These are phyloP conservation scores for Aureobasidium musti DNA, from an alignment of 2,329 filamentous ascomycete species.

Conservation along the genomic window DNA sequence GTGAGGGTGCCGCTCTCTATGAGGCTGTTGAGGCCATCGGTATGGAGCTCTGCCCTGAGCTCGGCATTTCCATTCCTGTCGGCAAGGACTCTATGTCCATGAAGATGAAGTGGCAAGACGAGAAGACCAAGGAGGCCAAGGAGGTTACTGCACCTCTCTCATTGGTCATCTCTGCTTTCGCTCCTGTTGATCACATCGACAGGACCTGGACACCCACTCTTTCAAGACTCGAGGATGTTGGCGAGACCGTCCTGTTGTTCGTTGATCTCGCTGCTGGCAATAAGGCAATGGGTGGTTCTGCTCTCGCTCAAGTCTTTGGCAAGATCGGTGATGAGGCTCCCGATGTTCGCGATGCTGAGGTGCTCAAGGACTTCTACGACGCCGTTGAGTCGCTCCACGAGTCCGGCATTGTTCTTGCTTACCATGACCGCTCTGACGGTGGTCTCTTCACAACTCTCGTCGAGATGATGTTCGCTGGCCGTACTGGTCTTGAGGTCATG, in stretches of 20 bases:
- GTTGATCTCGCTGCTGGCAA: conserved; percentile 84
- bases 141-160: conserved; percentile 93
- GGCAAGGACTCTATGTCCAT: conserved; percentile 99
- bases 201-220: conserved; percentile 95
- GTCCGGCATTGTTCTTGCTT: conserved; percentile 76
- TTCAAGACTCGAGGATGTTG: conserved; percentile 78
- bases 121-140: conserved; percentile 64
- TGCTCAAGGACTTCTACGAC: conserved; percentile 89
- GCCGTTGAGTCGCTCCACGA: conserved; percentile 71
- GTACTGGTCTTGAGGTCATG: conserved; percentile 82
- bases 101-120: conserved; percentile 93
- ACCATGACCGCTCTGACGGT: conserved; percentile 93
- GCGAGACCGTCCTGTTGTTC: conserved; percentile 83
- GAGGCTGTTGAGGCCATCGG: conserved; percentile 92
- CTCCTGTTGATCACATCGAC: conserved; percentile 75
- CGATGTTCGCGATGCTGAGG: conserved; percentile 78
- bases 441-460: conserved; percentile 86
- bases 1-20: conserved; percentile 88
- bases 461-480: conserved; percentile 98
- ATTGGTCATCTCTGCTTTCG: conserved; percentile 87
- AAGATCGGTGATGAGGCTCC: conserved; percentile 82
- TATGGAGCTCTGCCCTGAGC: conserved; percentile 83
- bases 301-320: conserved; percentile 84
- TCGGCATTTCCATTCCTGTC: conserved; percentile 93
- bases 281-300: conserved; percentile 84